Evolutionary conservation across 345 rosid species (phyloP).

Genomic region (Salix brachista): DNA sequence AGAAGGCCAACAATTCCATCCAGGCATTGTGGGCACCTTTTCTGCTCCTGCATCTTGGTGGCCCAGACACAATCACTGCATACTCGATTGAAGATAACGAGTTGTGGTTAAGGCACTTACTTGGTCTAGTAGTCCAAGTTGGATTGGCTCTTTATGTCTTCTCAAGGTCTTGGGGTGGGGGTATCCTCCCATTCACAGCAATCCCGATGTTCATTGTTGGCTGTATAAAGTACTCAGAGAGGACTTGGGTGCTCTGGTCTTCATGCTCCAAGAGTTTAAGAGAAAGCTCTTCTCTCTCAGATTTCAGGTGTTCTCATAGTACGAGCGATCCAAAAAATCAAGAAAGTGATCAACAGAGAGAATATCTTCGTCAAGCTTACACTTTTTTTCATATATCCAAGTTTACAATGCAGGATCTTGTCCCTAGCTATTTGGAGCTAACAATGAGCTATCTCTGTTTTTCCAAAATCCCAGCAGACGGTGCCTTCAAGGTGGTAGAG

Average conservation of each 20-base stretch:
- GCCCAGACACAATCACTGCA: conserved; percentile 3
- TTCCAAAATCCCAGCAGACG: background rate
- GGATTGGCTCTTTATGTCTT: background rate
- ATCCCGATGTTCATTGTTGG: background rate
- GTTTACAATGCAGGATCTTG: background rate
- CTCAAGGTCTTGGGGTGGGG: background rate
- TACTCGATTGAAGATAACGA: background rate
- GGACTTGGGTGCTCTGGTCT: background rate
- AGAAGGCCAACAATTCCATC: background rate
- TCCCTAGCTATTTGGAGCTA: background rate
- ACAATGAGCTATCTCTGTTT: background rate
- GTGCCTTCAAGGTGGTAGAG: conserved; percentile 36
- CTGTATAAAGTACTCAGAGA: background rate
- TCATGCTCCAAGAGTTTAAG: background rate
- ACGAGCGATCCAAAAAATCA: too few relatives aligned
- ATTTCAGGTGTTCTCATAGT: background rate
- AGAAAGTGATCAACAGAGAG: too few relatives aligned
- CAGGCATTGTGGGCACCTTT: conserved; percentile 2
- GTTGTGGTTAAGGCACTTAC: background rate
- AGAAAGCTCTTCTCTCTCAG: background rate
- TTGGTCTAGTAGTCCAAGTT: background rate
- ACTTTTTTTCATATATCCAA: background rate
- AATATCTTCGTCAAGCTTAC: background rate
- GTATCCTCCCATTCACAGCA: background rate
- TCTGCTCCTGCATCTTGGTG: conserved; percentile 2